Conservation (phyloP, 1,284 basidiomycete genomes). For the Rhodotorula sp. region DNA sequence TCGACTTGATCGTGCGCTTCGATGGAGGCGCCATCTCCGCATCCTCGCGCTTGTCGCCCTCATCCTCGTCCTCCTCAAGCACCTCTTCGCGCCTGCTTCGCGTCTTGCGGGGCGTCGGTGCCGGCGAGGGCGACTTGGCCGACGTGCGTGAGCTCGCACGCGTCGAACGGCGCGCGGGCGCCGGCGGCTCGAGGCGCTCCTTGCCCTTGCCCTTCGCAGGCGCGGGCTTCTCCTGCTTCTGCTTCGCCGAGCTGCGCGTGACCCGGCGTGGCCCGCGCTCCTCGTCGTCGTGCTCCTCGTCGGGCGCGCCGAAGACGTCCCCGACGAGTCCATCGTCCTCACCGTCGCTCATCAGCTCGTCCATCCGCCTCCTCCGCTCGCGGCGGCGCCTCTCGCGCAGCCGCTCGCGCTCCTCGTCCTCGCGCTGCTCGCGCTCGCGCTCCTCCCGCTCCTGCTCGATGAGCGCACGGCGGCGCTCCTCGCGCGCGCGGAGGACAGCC, state of each 20-base stretch:
- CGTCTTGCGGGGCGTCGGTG: constrained; percentile 6
- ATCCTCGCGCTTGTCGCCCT: background rate
- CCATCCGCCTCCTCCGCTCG: constrained; percentile 18
- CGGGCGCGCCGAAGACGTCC: constrained; percentile 3
- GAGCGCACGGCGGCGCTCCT: constrained; percentile 28
- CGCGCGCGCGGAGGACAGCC: constrained; percentile 34
- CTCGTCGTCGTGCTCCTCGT: constrained; percentile 2
- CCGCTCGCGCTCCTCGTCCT: constrained; percentile 19
- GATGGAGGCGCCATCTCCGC: background rate
- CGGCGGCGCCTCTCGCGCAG: constrained; percentile 21
- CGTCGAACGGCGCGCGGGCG: constrained; percentile 22
- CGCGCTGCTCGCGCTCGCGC: constrained; percentile 28
- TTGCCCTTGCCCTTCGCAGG: constrained; percentile 23
- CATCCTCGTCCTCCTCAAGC: background rate
- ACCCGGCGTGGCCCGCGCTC: background rate
- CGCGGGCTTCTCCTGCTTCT: background rate
- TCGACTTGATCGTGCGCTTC: constrained; percentile 5
- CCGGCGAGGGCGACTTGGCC: constrained; percentile 20
- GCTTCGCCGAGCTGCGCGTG: constrained; percentile 1
- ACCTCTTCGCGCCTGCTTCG: background rate
- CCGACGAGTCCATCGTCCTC: constrained; percentile 13
- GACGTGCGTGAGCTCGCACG: constrained; percentile 14
- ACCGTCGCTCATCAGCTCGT: constrained; percentile 26
- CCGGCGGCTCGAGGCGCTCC: constrained; percentile 22
- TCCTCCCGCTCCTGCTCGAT: constrained; percentile 34